Base-by-base conservation (phyloP, 1,139 yeast genomes). In the Sugiyamaella pinicola region DNA sequence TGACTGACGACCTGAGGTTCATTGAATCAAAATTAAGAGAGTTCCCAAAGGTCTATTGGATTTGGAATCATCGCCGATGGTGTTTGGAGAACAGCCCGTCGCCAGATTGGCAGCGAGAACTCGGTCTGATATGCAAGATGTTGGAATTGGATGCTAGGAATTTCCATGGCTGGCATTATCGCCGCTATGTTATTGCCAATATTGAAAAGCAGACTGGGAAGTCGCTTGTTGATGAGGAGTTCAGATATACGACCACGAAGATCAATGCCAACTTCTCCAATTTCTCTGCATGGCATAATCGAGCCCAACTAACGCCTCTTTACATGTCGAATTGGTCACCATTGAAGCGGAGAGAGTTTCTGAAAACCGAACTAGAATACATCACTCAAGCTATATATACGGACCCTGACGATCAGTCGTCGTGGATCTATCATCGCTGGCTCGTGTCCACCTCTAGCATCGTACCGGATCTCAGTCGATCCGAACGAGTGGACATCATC, bases 1-100 rank as follows among this genome's bases (percentile, higher is more conserved):
- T 91, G 58, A 74, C 74, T 6, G 69, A 74, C 2, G 99, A 93
- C 61, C 73, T 93, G 49, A 64, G 72, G 34, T 81, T 88, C 63
- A 76, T 84, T 0, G 75, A 85, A 73, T 69, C 70, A 0, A 78
- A 83, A 59, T 72, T 93, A 62, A 80, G 80, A 55, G 70, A 77
- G 54, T 84, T 72, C 60, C 99, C 99, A 1, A 93, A 93, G 67
- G 87, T 91, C 35, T 93, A 93, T 67, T 91, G 98, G 96, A 84
- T 93, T 17, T 93, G 98, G 97, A 87, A 85, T 64, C 98, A 93
- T 68, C 77, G 99, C 29, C 72, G 80, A 18, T 93, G 99, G 99
- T 80, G 88, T 49, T 71, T 93, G 39, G 75, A 78, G 51, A 74
- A 76, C 55, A 73, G 82, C 47, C 82, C 85, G 4, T 63, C 66